These are phyloP conservation scores for Furcasterigmium sp. DNA, from an alignment of 2,329 filamentous ascomycete species.

Conservation along the genomic window DNA sequence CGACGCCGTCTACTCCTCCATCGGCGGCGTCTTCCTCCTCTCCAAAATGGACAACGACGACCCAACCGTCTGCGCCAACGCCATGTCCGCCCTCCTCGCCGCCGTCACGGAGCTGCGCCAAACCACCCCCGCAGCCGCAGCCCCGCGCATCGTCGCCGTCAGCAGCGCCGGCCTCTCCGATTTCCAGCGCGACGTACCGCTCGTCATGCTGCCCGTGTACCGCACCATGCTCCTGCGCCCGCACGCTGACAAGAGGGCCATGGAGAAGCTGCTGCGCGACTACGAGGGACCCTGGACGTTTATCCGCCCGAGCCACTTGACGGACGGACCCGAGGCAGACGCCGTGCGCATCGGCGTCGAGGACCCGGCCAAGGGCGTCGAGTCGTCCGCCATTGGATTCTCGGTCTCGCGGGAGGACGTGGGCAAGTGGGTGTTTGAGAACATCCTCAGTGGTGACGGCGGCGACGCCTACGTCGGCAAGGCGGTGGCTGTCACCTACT, in stretches of 20 bases:
- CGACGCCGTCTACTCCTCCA: slow-evolving; percentile 40
- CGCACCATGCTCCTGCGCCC: slow-evolving; percentile 27
- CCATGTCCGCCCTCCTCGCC: slow-evolving; percentile 34
- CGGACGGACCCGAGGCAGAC: slow-evolving; percentile 12
- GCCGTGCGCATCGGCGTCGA: slow-evolving; percentile 24
- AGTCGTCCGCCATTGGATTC: slow-evolving; percentile 33
- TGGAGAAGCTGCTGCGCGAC: slow-evolving; percentile 31
- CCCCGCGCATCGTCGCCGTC: slow-evolving; percentile 30
- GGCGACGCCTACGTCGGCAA: slow-evolving; percentile 19
- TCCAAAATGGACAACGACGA: slow-evolving; percentile 34
- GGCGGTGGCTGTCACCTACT: slow-evolving; percentile 21
- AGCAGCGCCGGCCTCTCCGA: slow-evolving; percentile 37
- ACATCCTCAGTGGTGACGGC: slow-evolving; percentile 18
- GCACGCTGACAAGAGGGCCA: slow-evolving; percentile 37
- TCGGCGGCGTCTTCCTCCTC: slow-evolving; percentile 37
- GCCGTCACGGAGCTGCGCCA: slow-evolving; percentile 26
- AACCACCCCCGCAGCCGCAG: slow-evolving; percentile 11
- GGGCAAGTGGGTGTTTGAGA: slow-evolving; percentile 34
- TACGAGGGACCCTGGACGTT: slow-evolving; percentile 23
- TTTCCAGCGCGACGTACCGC: slow-evolving; percentile 32
- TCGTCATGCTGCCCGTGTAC: slow-evolving; percentile 34
- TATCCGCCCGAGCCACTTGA: slow-evolving; percentile 24
- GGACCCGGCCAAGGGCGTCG: slow-evolving; percentile 22
- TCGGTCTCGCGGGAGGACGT: slow-evolving; percentile 34
- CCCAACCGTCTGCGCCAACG: slow-evolving; percentile 40